These are phyloP conservation scores for Saccharomyces hybrid DNA, from an alignment of 1,139 yeast species.

Conservation along the genomic window DNA sequence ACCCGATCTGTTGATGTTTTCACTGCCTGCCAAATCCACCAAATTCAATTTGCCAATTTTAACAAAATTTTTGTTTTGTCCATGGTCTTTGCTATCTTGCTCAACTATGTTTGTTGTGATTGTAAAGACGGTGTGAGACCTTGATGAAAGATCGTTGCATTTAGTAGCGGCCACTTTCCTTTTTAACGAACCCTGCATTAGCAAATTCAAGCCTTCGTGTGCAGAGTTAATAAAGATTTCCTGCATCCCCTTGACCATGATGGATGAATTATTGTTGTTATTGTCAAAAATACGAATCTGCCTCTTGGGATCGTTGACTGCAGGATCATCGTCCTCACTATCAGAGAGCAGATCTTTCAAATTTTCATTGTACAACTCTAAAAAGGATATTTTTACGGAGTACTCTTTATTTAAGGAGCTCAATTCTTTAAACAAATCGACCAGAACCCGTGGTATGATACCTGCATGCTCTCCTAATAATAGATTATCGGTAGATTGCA, in stretches of 20 bases:
- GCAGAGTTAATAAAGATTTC: slow-evolving; percentile 38
- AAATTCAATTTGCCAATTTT: slow-evolving; percentile 61
- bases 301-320: slow-evolving; percentile 1
- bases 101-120: slow-evolving; percentile 46
- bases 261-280: slow-evolving; percentile 20
- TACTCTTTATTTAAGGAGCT: slow-evolving; percentile 40
- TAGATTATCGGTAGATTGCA: slow-evolving; percentile 18
- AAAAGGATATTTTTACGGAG: slow-evolving; percentile 59
- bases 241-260: slow-evolving; percentile 44
- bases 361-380: slow-evolving; percentile 72
- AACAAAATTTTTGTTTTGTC: slow-evolving; percentile 32
- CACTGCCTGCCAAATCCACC: slow-evolving; percentile 88
- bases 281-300: slow-evolving; percentile 1
- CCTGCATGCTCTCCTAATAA: slow-evolving; percentile 45
- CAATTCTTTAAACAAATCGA: slow-evolving; percentile 43
- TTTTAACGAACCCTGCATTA: slow-evolving; percentile 45
- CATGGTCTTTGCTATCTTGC: slow-evolving; percentile 35
- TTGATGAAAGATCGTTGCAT: slow-evolving; percentile 62
- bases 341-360: slow-evolving; percentile 46
- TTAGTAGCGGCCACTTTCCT: slow-evolving; percentile 64
- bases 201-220: slow-evolving; percentile 37
- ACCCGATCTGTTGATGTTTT: slow-evolving; percentile 71
- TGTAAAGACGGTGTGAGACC: slow-evolving; percentile 72
- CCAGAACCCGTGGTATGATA: slow-evolving; percentile 58
- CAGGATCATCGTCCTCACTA: not conserved